Base-by-base conservation (phyloP, 208 protist species). In the Acanthamoeba quina region DNA sequence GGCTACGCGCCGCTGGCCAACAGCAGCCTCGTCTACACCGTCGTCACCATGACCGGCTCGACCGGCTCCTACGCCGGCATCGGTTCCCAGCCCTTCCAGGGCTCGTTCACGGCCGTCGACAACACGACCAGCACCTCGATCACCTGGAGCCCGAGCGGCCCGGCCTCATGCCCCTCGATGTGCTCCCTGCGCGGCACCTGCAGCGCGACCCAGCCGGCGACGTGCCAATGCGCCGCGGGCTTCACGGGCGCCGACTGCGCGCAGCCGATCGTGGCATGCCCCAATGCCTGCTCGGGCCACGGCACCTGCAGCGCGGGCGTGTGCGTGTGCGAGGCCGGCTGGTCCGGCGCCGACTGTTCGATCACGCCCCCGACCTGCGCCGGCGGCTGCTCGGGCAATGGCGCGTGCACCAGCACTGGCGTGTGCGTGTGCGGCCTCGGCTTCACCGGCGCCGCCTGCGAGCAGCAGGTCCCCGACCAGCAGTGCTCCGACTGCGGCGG, bases 231-330 rank as follows among this genome's bases (percentile, higher is more conserved):
- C 29, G 44, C 29, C 21, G 82, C 82, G 29, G 29, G 31, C 82
- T 90, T 90, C 52, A 90, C 82, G 13, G 82, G 82, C 21, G 29
- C 44, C 26, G 41, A 90, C 60, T 90, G 82, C n/a, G 62, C 82
- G 52, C 26, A 62, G 82, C 82, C 82, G 9, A 17, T 90, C 60
- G n/a, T 19, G 37, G 19, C 68, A 31, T 90, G 82, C 54, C 82
- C 49, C 56, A 58, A 49, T n/a, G 15, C n/a, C 26, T 90, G 82
- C 41, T 70, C 82, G 7, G 70, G 70, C 29, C 82, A 90, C 49
- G 82, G 82, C 82, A 90, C 82, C 49, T 90, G 82, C 82, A 47
- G 37, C 21, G 24, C 13, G 26, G 82, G 82, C 29, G 82, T 90
- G 52, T 90, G 82, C 82, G 29, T n/a, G 19, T 90, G 82, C 82